A percentile compares a stretch with the other conserved stretches of the same genome.
phyloP scores from a whole-genome alignment of 2,329 filamentous ascomycete species.

The Hypocreales sp. region DNA sequence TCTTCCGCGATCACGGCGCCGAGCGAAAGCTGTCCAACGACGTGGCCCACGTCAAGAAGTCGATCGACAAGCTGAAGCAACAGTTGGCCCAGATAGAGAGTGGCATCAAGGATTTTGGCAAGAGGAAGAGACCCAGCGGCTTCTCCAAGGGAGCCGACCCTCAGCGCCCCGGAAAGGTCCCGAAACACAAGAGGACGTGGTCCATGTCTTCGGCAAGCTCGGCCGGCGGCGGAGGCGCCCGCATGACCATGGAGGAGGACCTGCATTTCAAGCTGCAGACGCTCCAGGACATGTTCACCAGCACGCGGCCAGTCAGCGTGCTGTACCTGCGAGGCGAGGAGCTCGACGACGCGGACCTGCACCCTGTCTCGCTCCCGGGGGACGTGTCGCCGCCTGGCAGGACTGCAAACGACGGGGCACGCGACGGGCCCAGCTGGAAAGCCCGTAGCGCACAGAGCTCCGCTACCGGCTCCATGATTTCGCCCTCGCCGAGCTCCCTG shows the following conservation, averaged over 20 bases:
- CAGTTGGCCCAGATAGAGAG: constrained; percentile 70
- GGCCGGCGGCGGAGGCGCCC: constrained; percentile 25
- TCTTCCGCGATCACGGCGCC: constrained; percentile 90
- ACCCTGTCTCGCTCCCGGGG: constrained; percentile 59
- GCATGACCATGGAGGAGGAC: constrained; percentile 54
- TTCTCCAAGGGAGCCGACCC: constrained; percentile 29
- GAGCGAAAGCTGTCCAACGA: constrained; percentile 93
- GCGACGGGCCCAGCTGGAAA: constrained; percentile 34
- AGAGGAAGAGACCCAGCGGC: constrained; percentile 42
- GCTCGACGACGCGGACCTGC: constrained; percentile 62
- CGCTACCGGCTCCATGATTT: constrained; percentile 46
- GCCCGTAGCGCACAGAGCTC: constrained; percentile 38
- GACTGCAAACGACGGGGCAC: constrained; percentile 23
- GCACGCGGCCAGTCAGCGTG: constrained; percentile 62
- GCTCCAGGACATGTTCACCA: constrained; percentile 79
- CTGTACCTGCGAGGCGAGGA: constrained; percentile 66
- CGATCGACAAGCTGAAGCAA: constrained; percentile 89
- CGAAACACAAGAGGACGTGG: constrained; percentile 89
- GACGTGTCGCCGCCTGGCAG: constrained; percentile 47
- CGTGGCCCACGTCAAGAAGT: constrained; percentile 86
- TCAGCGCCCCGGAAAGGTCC: constrained; percentile 62
- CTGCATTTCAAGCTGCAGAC: constrained; percentile 63
- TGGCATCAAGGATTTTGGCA: constrained; percentile 50
- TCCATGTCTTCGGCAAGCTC: constrained; percentile 75
- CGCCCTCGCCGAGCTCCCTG: constrained; percentile 49